Percentiles rank a stretch among this genome's conserved stretches.
Conservation (phyloP, 1,139 yeast species). For the Suhomyces bokatorum region DNA sequence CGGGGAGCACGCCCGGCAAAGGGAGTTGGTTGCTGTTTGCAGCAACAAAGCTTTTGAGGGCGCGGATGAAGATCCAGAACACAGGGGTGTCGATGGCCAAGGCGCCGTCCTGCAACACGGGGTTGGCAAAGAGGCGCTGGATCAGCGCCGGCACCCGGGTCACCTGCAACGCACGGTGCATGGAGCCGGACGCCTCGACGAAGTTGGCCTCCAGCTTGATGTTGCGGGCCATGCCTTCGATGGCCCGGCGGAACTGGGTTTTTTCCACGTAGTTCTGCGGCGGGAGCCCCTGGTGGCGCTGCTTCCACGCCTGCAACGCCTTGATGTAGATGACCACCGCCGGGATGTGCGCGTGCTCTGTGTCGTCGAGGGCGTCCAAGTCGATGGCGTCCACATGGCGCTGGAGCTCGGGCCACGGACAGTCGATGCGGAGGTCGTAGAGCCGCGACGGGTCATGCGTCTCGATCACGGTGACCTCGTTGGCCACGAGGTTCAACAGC, state of each 20-base stretch:
- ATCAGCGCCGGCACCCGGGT: constrained; percentile 44
- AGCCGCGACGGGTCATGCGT: constrained; percentile 69
- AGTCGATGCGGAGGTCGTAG: constrained; percentile 68
- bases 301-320: constrained; percentile 49
- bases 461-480: constrained; percentile 65
- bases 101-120: constrained; percentile 18
- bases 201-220: constrained; percentile 57
- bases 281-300: constrained; percentile 25
- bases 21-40: constrained; percentile 54
- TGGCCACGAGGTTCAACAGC: constrained; percentile 50
- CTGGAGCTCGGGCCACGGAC: constrained; percentile 75
- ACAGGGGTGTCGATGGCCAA: constrained; percentile 25
- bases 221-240: constrained; percentile 38
- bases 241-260: constrained; percentile 44
- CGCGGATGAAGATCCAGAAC: constrained; percentile 65
- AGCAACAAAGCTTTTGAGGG: constrained; percentile 53
- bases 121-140: constrained; percentile 31
- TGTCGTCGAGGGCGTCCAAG: constrained; percentile 45
- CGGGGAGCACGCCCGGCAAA: constrained; percentile 75
- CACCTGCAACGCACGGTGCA: constrained; percentile 52
- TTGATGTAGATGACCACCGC: constrained; percentile 66
- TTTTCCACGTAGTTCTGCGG: constrained; percentile 53
- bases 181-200: constrained; percentile 64
- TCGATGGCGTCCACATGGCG: constrained; percentile 53
- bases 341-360: constrained; percentile 71